phyloP scores from a whole-genome alignment of 75 land plant genomes.

The Cunninghamia lanceolata region DNA sequence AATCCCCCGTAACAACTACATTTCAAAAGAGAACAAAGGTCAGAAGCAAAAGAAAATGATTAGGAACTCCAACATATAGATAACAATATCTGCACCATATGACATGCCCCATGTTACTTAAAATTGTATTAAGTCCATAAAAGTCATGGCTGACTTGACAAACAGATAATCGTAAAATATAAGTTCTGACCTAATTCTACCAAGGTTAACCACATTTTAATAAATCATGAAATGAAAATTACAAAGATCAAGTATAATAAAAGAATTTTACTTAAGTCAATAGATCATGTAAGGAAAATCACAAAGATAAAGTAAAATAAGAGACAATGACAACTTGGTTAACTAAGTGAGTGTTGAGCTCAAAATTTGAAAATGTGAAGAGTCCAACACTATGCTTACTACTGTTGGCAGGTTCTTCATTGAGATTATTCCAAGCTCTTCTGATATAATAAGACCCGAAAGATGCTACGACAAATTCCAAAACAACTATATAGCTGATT shows the following conservation, averaged over 20 bases:
- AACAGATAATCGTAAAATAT: background rate
- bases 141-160: background rate
- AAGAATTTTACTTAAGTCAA: too few relatives aligned
- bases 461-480: too few relatives aligned
- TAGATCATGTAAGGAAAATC: background rate
- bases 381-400: background rate
- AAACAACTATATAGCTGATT: too few relatives aligned
- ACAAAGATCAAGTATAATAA: background rate
- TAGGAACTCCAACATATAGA: background rate
- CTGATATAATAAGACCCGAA: too few relatives aligned
- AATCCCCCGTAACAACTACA: slow-evolving; percentile 56
- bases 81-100: background rate
- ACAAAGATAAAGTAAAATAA: too few relatives aligned
- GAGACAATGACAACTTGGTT: too few relatives aligned
- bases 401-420: too few relatives aligned
- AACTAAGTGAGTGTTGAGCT: background rate
- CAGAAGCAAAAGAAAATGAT: background rate
- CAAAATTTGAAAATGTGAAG: background rate
- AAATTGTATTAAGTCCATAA: background rate
- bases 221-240: background rate
- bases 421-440: too few relatives aligned
- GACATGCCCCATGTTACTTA: background rate
- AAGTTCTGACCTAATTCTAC: background rate
- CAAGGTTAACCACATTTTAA: too few relatives aligned
- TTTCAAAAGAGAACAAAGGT: background rate